Conservation (phyloP, 2,329 filamentous ascomycete species). For the Zalaria sp. region DNA sequence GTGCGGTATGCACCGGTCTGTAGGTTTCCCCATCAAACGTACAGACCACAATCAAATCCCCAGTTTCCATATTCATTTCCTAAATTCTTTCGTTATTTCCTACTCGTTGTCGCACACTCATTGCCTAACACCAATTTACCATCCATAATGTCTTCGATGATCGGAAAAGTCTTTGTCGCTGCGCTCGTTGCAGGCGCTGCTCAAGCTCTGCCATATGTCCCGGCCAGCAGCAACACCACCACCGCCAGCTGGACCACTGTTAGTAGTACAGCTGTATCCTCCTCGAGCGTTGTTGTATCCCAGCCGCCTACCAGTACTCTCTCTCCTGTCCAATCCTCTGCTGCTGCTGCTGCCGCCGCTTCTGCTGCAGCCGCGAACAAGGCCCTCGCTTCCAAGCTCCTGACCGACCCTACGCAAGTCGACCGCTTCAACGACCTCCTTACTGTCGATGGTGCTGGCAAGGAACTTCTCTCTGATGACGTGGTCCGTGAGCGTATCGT, state of each 20-base stretch:
- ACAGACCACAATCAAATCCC: not conserved
- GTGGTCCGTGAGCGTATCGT: constrained; percentile 35
- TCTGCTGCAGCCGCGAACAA: constrained; percentile 7
- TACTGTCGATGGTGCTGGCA: constrained; percentile 14
- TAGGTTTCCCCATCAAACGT: not conserved
- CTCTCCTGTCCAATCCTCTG: constrained; percentile 5
- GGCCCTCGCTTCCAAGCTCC: constrained; percentile 11
- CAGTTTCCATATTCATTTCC: constrained; percentile 10
- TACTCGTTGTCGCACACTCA: constrained; percentile 10
- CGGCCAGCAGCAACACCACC: constrained; percentile 2
- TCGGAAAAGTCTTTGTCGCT: constrained; percentile 19
- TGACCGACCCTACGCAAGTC: constrained; percentile 20
- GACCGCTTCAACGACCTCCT: constrained; percentile 24
- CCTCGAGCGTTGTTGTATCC: not conserved
- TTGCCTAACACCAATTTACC: constrained; percentile 1
- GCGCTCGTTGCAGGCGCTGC: constrained; percentile 17
- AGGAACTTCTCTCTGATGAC: constrained; percentile 16
- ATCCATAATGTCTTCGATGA: constrained; percentile 19
- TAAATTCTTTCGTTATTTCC: constrained; percentile 8
- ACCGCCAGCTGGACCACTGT: constrained; percentile 5
- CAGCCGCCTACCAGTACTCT: not conserved
- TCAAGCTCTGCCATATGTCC: constrained; percentile 14
- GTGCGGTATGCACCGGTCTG: not conserved
- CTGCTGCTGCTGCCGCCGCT: constrained; percentile 1
- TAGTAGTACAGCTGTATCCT: constrained; percentile 4